phyloP scores from a whole-genome alignment of 306 rosid genomes.

The Glycine soja region DNA sequence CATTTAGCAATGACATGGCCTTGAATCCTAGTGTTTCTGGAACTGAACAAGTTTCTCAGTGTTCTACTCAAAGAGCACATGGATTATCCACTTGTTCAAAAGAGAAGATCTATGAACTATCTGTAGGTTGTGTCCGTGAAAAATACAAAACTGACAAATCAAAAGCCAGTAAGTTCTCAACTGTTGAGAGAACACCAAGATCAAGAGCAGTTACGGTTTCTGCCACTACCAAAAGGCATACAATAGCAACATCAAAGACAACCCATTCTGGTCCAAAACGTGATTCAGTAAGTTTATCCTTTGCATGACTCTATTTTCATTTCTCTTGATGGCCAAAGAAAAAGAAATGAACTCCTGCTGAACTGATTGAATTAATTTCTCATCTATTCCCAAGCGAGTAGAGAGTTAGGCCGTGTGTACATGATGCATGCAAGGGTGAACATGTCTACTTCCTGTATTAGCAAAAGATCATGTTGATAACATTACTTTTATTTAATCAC shows the following conservation, averaged over 20 bases:
- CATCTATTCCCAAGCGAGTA: too few species aligned
- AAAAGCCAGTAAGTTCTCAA: constrained; percentile 63
- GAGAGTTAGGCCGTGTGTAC: not conserved
- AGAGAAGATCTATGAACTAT: constrained; percentile 53
- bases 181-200: constrained; percentile 55
- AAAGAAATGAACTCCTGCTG: too few species aligned
- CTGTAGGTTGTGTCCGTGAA: constrained; percentile 49
- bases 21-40: constrained; percentile 85
- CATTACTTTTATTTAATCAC: not conserved
- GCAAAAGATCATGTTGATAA: not conserved
- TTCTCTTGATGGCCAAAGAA: too few species aligned
- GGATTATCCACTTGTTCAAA: constrained; percentile 54
- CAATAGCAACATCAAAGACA: constrained; percentile 53
- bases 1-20: constrained; percentile 69
- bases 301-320: constrained; percentile 6
- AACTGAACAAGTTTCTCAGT: constrained; percentile 66
- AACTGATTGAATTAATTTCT: too few species aligned
- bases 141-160: constrained; percentile 44
- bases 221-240: constrained; percentile 56
- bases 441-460: constrained; percentile 5
- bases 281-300: constrained; percentile 62
- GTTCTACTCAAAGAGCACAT: constrained; percentile 62
- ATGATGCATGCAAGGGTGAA: not conserved
- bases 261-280: constrained; percentile 47
- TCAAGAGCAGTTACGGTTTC: constrained; percentile 56